phyloP scores from a whole-genome alignment of 352 stramenopile genomes.

The Globisporangium middletonii region DNA sequence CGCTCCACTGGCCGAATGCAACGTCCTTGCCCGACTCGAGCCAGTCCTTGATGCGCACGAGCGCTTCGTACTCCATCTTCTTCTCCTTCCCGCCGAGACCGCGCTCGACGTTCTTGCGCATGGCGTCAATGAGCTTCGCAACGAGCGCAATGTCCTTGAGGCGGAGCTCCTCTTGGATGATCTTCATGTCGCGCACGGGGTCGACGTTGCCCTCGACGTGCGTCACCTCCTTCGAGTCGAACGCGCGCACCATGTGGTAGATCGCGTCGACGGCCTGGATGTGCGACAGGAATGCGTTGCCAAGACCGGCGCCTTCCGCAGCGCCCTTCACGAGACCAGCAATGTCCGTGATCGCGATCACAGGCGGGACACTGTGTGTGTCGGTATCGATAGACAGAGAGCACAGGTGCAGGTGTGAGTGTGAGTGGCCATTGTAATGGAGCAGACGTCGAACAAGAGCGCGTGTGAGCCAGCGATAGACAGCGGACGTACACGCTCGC shows the following conservation, averaged over 20 bases:
- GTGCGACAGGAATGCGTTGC: constrained; percentile 99
- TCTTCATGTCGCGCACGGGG: constrained; percentile 98
- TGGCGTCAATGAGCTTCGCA: constrained; percentile 62
- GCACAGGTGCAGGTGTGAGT: background rate
- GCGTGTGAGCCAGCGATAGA: too few relatives aligned
- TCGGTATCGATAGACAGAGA: background rate
- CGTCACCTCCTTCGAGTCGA: constrained; percentile 97
- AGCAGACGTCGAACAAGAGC: background rate
- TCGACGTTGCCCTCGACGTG: constrained; percentile 99
- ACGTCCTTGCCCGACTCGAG: constrained; percentile 88
- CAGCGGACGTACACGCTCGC: constrained; percentile 65
- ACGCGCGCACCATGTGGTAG: constrained; percentile 97
- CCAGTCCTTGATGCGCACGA: constrained; percentile 78
- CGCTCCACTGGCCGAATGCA: constrained; percentile 86
- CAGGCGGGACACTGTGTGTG: constrained; percentile 81
- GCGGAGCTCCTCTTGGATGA: constrained; percentile 98
- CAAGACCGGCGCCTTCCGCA: constrained; percentile 96
- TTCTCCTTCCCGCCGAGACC: constrained; percentile 91
- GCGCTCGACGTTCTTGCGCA: constrained; percentile 88
- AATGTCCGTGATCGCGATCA: constrained; percentile 99
- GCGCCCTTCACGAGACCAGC: constrained; percentile 97
- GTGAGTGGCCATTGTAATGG: background rate
- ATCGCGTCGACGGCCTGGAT: constrained; percentile 99
- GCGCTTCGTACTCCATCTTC: constrained; percentile 91
- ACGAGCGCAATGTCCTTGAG: constrained; percentile 95